A percentile compares a stretch with the other conserved stretches of the same genome.
Conservation (phyloP, 2,329 filamentous ascomycete genomes). For the Monosporascus ibericus region DNA sequence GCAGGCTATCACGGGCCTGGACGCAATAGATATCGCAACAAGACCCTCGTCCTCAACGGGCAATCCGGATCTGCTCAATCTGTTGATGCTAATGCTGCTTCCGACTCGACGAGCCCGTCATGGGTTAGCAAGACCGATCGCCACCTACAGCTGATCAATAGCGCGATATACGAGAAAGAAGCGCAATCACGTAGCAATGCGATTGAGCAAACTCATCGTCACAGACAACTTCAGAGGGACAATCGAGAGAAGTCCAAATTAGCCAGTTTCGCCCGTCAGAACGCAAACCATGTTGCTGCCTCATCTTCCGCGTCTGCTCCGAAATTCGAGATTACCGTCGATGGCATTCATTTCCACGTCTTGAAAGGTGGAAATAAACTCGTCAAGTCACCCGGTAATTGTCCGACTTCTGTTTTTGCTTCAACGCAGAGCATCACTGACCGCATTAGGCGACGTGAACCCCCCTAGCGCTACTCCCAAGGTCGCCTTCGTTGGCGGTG, state of each 20-base stretch:
- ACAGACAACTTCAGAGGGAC: constrained; percentile 48
- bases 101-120: constrained; percentile 32
- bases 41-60: constrained; percentile 26
- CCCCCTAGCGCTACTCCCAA: constrained; percentile 67
- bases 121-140: constrained; percentile 72
- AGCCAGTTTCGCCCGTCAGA: constrained; percentile 36
- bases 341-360: constrained; percentile 69
- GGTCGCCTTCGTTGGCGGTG: constrained; percentile 63
- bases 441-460: constrained; percentile 47
- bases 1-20: constrained; percentile 15
- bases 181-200: constrained; percentile 61
- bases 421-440: constrained; percentile 10
- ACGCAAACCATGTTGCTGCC: constrained; percentile 17
- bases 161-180: constrained; percentile 70
- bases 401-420: constrained; percentile 26
- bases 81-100: constrained; percentile 21
- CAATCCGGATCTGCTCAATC: constrained; percentile 18
- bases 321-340: constrained; percentile 58
- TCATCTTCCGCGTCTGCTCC: constrained; percentile 28
- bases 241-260: constrained; percentile 54
- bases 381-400: constrained; percentile 61
- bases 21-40: constrained; percentile 20
- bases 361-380: constrained; percentile 77
- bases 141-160: constrained; percentile 78
- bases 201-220: constrained; percentile 62